Conservation (phyloP, 805 yeast genomes). For the Metschnikowia borealis region DNA sequence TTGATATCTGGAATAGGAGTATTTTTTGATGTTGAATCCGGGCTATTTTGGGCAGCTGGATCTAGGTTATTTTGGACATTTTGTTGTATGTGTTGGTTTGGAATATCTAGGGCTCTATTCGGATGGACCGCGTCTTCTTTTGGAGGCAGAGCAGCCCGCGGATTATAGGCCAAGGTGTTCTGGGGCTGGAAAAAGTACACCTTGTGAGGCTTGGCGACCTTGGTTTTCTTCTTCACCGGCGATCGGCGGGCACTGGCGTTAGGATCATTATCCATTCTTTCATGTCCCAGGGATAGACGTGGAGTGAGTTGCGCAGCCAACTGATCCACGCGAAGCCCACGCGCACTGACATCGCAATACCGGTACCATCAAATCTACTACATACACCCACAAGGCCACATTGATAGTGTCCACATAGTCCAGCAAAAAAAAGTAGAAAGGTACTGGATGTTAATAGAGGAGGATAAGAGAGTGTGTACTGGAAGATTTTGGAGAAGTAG, state of each 20-base stretch:
- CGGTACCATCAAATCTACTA: too few relatives aligned
- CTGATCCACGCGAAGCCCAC: slow-evolving; percentile 8
- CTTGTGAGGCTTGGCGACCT: slow-evolving; percentile 19
- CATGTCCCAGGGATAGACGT: slow-evolving; percentile 3
- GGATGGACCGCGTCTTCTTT: neutral
- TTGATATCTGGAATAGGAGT: neutral
- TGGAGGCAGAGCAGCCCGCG: slow-evolving; percentile 4
- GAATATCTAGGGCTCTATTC: too few relatives aligned
- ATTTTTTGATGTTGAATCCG: neutral
- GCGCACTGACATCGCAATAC: neutral
- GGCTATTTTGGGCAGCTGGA: neutral
- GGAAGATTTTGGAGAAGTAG: too few relatives aligned
- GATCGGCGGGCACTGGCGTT: slow-evolving; percentile 1
- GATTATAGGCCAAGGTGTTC: slow-evolving; percentile 24
- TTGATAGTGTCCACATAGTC: too few relatives aligned
- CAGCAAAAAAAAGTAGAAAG: too few relatives aligned
- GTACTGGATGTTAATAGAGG: too few relatives aligned
- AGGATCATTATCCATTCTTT: slow-evolving; percentile 1
- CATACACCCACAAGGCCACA: neutral
- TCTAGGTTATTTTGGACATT: neutral
- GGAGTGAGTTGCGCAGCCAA: neutral
- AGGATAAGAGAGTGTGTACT: too few relatives aligned
- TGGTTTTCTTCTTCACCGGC: slow-evolving; percentile 13
- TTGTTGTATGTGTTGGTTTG: too few relatives aligned
- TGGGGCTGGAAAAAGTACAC: slow-evolving; percentile 36